Base-by-base conservation (phyloP, 192 early-diverging fungal genomes). In the Ambispora gerdemannii region DNA sequence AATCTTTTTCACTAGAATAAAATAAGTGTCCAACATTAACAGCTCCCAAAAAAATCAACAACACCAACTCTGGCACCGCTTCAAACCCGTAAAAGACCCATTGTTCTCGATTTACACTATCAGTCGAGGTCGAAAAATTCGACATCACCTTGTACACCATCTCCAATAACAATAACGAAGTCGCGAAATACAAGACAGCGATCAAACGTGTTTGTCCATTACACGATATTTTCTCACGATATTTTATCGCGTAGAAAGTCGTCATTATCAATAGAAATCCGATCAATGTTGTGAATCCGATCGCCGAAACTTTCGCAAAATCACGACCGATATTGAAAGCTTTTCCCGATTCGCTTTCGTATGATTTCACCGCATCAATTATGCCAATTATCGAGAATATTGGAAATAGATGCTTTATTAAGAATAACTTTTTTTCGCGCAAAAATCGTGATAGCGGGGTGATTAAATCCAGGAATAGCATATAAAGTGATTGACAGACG, bases 1-100 rank as follows among this genome's bases (percentile, higher is more conserved):
- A n/a, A n/a, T n/a, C n/a, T n/a, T n/a, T n/a, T n/a, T n/a, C n/a
- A n/a, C n/a, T n/a, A n/a, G n/a, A n/a, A n/a, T n/a, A n/a, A 43
- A 43, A 6, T 43, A 15, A 43, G 15, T 43, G 38, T 43, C 38
- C 38, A 43, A 67, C 33, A 32, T 50, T 67, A 6, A 52, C 7
- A 8, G 17, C 43, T 34, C 65, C 65, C 27, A 67, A 67, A 67
- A 52, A 33, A 22, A 67, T 31, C 6, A 67, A 51, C 10, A 67
- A 52, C 3, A 35, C 19, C 19, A 53, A 15, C 24, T 67, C 65
- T 10, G 65, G 65, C 33, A 52, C 11, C 7, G n/a, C n/a, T 47
- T 67, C 65, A 24, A 67, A 67, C 24, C 31, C 30, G 10, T 67
- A 67, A 52, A 67, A 52, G 0, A 32, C 17, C 65, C 65, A 67